Evolutionary conservation across 371 early-diverging fungal species (phyloP).

Genomic region (Apophysomyces trapeziformis): DNA sequence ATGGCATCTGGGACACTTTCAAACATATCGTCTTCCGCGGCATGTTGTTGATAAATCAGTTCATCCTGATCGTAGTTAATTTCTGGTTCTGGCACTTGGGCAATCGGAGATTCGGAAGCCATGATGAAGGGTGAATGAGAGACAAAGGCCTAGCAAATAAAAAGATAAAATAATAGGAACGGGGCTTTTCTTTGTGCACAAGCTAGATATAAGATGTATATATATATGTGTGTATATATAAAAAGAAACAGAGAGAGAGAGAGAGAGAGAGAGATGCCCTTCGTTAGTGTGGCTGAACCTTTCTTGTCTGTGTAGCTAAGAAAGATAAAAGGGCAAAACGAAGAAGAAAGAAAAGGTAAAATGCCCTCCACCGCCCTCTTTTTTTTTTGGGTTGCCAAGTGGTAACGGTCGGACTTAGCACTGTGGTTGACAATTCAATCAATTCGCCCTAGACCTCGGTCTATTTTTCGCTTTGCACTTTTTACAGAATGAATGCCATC

Average conservation of each 20-base stretch:
- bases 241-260: too few relatives aligned
- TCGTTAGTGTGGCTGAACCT: constrained; percentile 2
- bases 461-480: neutral
- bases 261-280: too few relatives aligned
- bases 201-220: neutral
- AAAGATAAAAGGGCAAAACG: neutral
- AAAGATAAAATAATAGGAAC: neutral
- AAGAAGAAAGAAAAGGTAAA: neutral
- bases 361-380: neutral
- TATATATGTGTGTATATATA: neutral
- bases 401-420: neutral
- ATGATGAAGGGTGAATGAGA: constrained; percentile 15
- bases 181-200: neutral
- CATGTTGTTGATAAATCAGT: constrained; percentile 39
- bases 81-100: constrained; percentile 44
- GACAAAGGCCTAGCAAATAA: neutral
- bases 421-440: constrained; percentile 1
- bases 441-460: neutral
- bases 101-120: constrained; percentile 50
- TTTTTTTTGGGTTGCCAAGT: too few relatives aligned
- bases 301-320: constrained; percentile 1
- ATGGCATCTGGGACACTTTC: constrained; percentile 46
- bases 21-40: constrained; percentile 38
- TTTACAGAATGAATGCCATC: neutral
- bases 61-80: constrained; percentile 32